phyloP scores from a whole-genome alignment of 2,329 filamentous ascomycete species.

The Fusarium longipes region DNA sequence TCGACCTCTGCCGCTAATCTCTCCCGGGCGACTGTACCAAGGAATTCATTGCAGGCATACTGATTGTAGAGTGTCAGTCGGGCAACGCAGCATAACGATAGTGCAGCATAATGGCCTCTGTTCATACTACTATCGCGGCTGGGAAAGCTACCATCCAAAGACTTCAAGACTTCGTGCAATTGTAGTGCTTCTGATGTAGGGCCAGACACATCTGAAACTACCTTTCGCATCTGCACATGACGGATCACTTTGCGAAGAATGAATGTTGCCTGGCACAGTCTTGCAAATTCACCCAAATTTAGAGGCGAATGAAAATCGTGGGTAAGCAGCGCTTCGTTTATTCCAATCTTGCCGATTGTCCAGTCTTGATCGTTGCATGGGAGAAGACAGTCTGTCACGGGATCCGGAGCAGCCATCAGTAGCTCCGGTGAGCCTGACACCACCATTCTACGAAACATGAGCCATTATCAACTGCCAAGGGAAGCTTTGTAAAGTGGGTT shows the following conservation, averaged over 20 bases:
- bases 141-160: conserved; percentile 1
- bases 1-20: conserved; percentile 12
- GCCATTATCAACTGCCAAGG: not conserved
- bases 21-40: conserved; percentile 1
- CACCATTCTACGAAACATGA: not conserved
- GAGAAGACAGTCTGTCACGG: not conserved
- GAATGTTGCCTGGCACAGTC: conserved; percentile 10
- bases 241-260: conserved; percentile 11
- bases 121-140: not conserved
- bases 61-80: conserved; percentile 3
- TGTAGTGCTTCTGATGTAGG: conserved; percentile 5
- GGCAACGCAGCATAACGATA: not conserved
- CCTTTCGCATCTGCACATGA: not conserved
- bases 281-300: conserved; percentile 6
- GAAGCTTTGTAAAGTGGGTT: not conserved
- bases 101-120: not conserved
- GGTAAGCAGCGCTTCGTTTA: conserved; percentile 12
- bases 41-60: conserved; percentile 8
- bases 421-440: not conserved
- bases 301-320: conserved; percentile 4
- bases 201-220: conserved; percentile 1
- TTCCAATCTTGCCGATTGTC: not conserved
- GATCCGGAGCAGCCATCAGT: conserved; percentile 4
- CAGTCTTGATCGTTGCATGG: conserved; percentile 14
- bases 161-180: not conserved